Conservation (phyloP, 2,329 filamentous ascomycete genomes). For the Trichoderma breve region DNA sequence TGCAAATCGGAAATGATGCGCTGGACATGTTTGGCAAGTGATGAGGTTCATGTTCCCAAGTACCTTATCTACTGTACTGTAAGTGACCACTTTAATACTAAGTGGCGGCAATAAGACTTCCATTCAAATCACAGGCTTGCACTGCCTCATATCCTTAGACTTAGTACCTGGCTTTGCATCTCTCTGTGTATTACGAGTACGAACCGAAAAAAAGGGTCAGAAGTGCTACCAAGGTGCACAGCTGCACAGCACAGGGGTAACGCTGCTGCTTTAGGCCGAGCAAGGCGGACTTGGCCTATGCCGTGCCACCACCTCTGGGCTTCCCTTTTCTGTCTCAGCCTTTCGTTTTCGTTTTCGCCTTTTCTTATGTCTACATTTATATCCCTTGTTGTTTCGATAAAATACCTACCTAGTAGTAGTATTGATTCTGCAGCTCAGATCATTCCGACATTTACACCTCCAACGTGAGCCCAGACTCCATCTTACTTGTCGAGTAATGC, state of each 20-base stretch:
- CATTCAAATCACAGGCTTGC: neutral
- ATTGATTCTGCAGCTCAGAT: neutral
- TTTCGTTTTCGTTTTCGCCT: slow-evolving; percentile 17
- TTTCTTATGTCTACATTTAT: neutral
- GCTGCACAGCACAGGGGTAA: slow-evolving; percentile 1
- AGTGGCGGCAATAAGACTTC: neutral
- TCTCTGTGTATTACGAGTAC: neutral
- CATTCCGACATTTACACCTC: neutral
- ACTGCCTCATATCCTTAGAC: neutral
- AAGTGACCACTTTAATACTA: neutral
- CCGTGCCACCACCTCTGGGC: neutral
- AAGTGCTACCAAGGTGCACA: neutral
- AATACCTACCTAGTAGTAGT: neutral
- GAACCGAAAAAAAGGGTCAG: neutral
- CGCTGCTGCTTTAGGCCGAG: neutral
- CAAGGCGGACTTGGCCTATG: neutral
- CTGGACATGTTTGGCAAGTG: neutral
- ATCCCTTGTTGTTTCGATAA: neutral
- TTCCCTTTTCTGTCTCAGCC: neutral
- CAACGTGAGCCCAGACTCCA: neutral
- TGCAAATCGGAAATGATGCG: neutral
- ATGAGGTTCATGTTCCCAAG: neutral
- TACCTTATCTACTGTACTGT: neutral
- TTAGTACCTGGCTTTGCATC: neutral
- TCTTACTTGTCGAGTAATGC: neutral